A percentile compares a stretch with the other conserved stretches of the same genome.
phyloP scores from a whole-genome alignment of 305 asterid species.

The Fraxinus angustifolia region DNA sequence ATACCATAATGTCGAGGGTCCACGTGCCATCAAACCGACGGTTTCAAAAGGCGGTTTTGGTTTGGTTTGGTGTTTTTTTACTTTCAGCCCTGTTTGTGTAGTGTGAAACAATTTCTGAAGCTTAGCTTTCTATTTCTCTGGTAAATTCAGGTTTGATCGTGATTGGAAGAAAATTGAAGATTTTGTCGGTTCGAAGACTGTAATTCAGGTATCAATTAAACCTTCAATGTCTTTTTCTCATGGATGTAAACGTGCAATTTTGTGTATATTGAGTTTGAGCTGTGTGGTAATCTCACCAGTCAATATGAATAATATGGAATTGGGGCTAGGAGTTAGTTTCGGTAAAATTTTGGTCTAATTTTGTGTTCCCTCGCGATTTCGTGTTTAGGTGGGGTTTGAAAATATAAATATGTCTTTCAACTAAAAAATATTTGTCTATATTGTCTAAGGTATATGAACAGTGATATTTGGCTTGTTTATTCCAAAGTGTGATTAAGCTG shows the following conservation, averaged over 20 bases:
- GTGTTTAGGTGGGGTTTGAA: background rate
- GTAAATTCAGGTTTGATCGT: slow-evolving; percentile 74
- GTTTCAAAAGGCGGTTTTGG: background rate
- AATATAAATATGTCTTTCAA: background rate
- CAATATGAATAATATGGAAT: slow-evolving; percentile 1
- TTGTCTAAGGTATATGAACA: background rate
- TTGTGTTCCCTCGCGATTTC: background rate
- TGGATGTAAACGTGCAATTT: background rate
- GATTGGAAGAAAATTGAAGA: slow-evolving; percentile 99
- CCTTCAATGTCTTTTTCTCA: background rate
- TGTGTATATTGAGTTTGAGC: slow-evolving; percentile 7
- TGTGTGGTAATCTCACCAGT: background rate
- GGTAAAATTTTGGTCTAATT: background rate
- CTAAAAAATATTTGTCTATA: background rate
- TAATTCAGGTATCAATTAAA: slow-evolving; percentile 64
- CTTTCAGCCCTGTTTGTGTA: background rate
- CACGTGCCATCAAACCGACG: background rate
- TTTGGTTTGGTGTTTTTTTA: background rate
- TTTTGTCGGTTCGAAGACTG: slow-evolving; percentile 87
- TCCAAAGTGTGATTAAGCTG: slow-evolving; percentile 8
- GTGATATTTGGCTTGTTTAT: background rate
- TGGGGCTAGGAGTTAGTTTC: slow-evolving; percentile 7
- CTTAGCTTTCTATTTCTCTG: slow-evolving; percentile 17
- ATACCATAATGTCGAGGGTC: background rate
- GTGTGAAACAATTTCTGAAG: slow-evolving; percentile 28